Evolutionary conservation across 805 yeast genomes (phyloP).

Genomic region (Candida tibetensis): DNA sequence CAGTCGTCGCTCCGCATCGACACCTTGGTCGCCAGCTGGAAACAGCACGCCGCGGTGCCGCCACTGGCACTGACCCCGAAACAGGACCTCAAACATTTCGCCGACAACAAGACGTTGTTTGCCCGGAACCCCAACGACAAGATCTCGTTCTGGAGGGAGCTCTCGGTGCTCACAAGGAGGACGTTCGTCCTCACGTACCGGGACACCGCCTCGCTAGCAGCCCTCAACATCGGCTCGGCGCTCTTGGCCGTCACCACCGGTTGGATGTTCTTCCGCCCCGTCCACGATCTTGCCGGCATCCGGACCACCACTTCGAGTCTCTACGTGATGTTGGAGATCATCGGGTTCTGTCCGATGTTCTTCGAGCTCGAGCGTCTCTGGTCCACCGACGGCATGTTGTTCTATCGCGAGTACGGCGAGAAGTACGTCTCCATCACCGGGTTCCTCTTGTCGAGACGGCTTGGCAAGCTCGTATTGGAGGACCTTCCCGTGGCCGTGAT

Average conservation of each 20-base stretch:
- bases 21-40: conserved; percentile 27
- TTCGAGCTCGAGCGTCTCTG: conserved; percentile 40
- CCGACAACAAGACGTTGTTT: conserved; percentile 17
- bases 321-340: conserved; percentile 37
- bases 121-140: conserved; percentile 14
- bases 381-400: conserved; percentile 35
- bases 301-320: conserved; percentile 48
- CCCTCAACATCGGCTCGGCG: conserved; percentile 39
- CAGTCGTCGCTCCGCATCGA: conserved; percentile 23
- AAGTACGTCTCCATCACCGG: conserved; percentile 65
- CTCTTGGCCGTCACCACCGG: conserved; percentile 64
- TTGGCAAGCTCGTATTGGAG: conserved; percentile 65
- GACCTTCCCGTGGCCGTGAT: conserved; percentile 62
- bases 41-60: conserved; percentile 6
- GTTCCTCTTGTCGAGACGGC: conserved; percentile 60
- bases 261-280: conserved; percentile 72
- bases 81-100: conserved; percentile 16
- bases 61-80: conserved; percentile 6
- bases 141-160: conserved; percentile 29
- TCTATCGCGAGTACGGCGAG: conserved; percentile 64
- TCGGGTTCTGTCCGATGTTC: conserved; percentile 40
- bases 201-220: conserved; percentile 30
- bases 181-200: conserved; percentile 31
- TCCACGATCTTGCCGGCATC: conserved; percentile 58
- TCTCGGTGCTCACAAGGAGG: conserved; percentile 33